Evolutionary conservation across 1,139 yeast genomes (phyloP).

Genomic region (Sugiyamaella pinicola): DNA sequence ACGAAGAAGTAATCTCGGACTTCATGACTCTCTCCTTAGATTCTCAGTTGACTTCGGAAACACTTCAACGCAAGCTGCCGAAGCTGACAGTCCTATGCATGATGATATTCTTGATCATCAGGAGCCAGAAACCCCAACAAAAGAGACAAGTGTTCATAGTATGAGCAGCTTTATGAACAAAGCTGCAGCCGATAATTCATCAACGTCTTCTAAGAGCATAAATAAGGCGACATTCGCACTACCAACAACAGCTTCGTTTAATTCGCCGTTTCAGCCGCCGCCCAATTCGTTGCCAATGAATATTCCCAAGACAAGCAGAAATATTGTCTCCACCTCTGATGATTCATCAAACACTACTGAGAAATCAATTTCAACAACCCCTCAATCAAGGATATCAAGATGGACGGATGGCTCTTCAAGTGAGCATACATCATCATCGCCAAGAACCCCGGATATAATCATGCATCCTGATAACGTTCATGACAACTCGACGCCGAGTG

Average conservation of each 20-base stretch:
- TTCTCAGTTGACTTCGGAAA: constrained; percentile 31
- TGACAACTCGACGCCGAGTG: neutral
- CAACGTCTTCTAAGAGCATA: neutral
- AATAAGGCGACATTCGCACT: constrained; percentile 10
- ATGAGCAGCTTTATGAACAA: constrained; percentile 4
- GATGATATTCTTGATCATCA: constrained; percentile 23
- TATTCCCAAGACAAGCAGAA: constrained; percentile 19
- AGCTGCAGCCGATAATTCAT: neutral
- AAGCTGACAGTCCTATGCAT: constrained; percentile 22
- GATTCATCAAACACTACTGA: constrained; percentile 4
- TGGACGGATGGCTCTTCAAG: constrained; percentile 36
- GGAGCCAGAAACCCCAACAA: constrained; percentile 32
- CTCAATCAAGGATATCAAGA: constrained; percentile 30
- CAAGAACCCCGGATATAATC: constrained; percentile 33
- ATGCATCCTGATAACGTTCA: constrained; percentile 20
- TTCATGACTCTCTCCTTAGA: constrained; percentile 33
- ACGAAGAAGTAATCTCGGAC: constrained; percentile 28
- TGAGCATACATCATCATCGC: constrained; percentile 30
- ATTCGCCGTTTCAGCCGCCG: constrained; percentile 10
- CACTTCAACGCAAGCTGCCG: constrained; percentile 24
- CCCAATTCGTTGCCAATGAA: constrained; percentile 22
- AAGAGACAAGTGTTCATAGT: constrained; percentile 22
- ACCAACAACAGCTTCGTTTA: neutral
- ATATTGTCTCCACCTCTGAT: constrained; percentile 13
- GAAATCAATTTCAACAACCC: constrained; percentile 24